Evolutionary conservation across 257 asterid species (phyloP), one percentile per base, ranked within the genome.

Genomic region (Penstemon eatonii): DNA sequence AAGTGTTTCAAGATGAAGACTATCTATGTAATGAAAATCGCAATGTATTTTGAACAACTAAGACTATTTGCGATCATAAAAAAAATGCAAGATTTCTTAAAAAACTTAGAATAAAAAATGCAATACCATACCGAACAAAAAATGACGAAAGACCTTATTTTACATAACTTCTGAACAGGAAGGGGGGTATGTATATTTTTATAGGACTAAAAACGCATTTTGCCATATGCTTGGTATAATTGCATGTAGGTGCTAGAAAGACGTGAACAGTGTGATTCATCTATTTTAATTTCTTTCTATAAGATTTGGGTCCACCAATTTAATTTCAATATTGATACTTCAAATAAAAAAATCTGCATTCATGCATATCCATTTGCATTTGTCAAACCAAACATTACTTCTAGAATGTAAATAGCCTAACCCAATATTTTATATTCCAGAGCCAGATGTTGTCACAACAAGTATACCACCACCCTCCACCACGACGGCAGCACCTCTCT

Each of bases 401-500:
- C 52, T 43, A 58, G 63, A 25, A 25, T 25, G 18, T 15, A 15
- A 15, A 15, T 15, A 15, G 18, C 18, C 18, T 15, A 25, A 25
- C 33, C 33, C 33, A 25, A 25, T 25, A 25, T 25, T 25, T 25
- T 25, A 25, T 25, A 6, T 41, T 56, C 37, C 80, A 85, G 92
- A 78, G 53, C 75, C 81, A 5, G 86, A 75, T 9, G 46, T 81
- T 37, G 79, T 56, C 4, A 10, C 65, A 3, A 70, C 75, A 19
- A 4, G 65, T 8, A 38, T 76, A 18, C 53, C 73, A 8, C 68
- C 82, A 4, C 60, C 46, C 5, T 10, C 74, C 4, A 60, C 70
- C 44, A 15, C 51, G 1, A 5, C 69, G 4, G 56, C 73, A 8
- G 6, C 56, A 13, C 15, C 61, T 15, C 5, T 56, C 56, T 3